These are phyloP conservation scores for Candida nanaspora DNA, from an alignment of 805 yeast genomes.

Conservation along the genomic window DNA sequence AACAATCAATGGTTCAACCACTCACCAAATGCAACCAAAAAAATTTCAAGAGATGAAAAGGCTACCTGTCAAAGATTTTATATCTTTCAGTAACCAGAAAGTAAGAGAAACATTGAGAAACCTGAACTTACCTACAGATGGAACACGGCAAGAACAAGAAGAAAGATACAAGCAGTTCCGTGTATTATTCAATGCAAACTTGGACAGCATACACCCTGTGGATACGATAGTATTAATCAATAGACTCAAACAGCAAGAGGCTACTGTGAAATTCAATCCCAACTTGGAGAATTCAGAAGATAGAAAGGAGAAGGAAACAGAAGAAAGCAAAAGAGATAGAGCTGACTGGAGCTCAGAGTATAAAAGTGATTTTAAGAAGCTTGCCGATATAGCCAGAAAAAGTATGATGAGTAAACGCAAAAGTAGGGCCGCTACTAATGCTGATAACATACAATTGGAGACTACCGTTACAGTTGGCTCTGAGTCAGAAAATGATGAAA, in stretches of 20 bases:
- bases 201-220: slow-evolving; percentile 63
- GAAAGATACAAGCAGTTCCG: slow-evolving; percentile 71
- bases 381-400: slow-evolving; percentile 18
- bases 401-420: slow-evolving; percentile 9
- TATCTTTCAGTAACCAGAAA: slow-evolving; percentile 49
- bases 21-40: slow-evolving; percentile 19
- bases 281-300: slow-evolving; percentile 10
- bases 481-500: too few species aligned
- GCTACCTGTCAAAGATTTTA: slow-evolving; percentile 59
- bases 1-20: too few species aligned
- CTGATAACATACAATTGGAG: too few species aligned
- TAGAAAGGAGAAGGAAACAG: slow-evolving; percentile 30
- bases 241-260: slow-evolving; percentile 64
- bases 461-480: too few species aligned
- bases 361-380: slow-evolving; percentile 14
- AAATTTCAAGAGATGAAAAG: slow-evolving; percentile 18
- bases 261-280: slow-evolving; percentile 15
- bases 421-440: slow-evolving; percentile 1
- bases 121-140: slow-evolving; percentile 51
- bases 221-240: slow-evolving; percentile 47
- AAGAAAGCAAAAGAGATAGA: slow-evolving; percentile 16
- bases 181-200: slow-evolving; percentile 72
- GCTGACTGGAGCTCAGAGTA: slow-evolving; percentile 17
- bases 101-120: slow-evolving; percentile 52
- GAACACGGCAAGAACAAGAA: slow-evolving; percentile 58